Conservation (phyloP, 371 early-diverging fungal species). For the Lichtheimia ornata region DNA sequence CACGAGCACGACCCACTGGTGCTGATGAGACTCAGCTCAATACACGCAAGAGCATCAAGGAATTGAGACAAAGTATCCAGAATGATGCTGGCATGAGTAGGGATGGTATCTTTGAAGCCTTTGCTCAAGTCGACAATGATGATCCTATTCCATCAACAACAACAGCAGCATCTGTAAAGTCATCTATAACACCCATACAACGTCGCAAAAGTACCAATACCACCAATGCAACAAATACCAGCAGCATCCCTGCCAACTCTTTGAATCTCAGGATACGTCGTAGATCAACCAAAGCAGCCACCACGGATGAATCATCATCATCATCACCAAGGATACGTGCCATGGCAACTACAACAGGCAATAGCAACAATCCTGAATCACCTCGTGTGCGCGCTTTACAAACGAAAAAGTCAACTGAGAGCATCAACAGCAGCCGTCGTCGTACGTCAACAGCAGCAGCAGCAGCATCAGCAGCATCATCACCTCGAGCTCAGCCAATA, state of each 20-base stretch:
- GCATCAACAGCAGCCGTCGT: conserved; percentile 2
- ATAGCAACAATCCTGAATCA: conserved; percentile 10
- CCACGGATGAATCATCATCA: not conserved
- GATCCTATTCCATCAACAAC: conserved; percentile 5
- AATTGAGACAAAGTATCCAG: conserved; percentile 10
- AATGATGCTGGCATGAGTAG: conserved; percentile 30
- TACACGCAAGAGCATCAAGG: conserved; percentile 20
- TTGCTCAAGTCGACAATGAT: conserved; percentile 27
- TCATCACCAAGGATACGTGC: not conserved
- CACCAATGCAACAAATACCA: not conserved
- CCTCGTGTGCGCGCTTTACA: conserved; percentile 21
- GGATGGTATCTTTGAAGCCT: conserved; percentile 30
- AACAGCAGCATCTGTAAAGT: conserved; percentile 2
- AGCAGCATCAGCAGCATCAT: not conserved
- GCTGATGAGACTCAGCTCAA: conserved; percentile 4
- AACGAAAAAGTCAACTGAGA: conserved; percentile 25
- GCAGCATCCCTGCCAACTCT: not conserved
- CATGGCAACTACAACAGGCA: conserved; percentile 5
- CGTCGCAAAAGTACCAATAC: conserved; percentile 25
- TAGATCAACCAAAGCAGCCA: conserved; percentile 5
- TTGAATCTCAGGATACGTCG: conserved; percentile 11
- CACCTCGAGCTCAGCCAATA: not conserved
- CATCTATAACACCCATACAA: not conserved
- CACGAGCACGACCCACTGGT: conserved; percentile 15
- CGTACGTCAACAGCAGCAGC: not conserved